phyloP scores from a whole-genome alignment of 768 basidiomycete genomes.

The Porphyrellus cyaneotinctus region DNA sequence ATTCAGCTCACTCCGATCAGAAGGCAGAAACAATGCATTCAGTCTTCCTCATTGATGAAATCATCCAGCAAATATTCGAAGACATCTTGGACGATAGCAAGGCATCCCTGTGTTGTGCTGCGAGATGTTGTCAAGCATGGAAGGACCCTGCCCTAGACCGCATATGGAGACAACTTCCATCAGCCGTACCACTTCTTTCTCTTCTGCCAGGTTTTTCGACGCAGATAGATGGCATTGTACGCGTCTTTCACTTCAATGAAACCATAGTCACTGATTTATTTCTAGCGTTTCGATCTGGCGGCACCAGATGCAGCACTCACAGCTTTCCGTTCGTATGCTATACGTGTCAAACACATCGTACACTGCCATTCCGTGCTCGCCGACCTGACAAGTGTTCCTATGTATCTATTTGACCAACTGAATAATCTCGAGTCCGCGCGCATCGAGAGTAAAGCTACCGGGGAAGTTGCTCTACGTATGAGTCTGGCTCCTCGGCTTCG shows the following conservation, averaged over 20 bases:
- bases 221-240: slow-evolving; percentile 11
- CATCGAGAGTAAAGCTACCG: slow-evolving; percentile 16
- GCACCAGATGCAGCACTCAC: not conserved
- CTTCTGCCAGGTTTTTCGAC: slow-evolving; percentile 27
- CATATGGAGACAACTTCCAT: slow-evolving; percentile 42
- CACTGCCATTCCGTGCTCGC: slow-evolving; percentile 17
- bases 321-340: slow-evolving; percentile 20
- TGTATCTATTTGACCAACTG: slow-evolving; percentile 2
- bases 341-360: slow-evolving; percentile 23
- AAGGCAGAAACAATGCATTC: slow-evolving; percentile 36
- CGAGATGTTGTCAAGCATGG: slow-evolving; percentile 45
- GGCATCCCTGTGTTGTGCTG: slow-evolving; percentile 33
- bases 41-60: slow-evolving; percentile 47
- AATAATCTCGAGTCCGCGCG: slow-evolving; percentile 18
- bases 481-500: slow-evolving; percentile 34
- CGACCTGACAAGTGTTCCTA: slow-evolving; percentile 4
- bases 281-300: slow-evolving; percentile 10
- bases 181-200: slow-evolving; percentile 38
- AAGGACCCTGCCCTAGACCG: slow-evolving; percentile 45
- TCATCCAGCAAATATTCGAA: slow-evolving; percentile 42
- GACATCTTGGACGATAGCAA: slow-evolving; percentile 28
- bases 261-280: not conserved
- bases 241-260: not conserved
- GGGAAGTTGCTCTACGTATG: slow-evolving; percentile 16
- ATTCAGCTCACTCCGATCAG: not conserved